Evolutionary conservation across 164 flowering plant species (phyloP).

Genomic region (Malania oleifera): DNA sequence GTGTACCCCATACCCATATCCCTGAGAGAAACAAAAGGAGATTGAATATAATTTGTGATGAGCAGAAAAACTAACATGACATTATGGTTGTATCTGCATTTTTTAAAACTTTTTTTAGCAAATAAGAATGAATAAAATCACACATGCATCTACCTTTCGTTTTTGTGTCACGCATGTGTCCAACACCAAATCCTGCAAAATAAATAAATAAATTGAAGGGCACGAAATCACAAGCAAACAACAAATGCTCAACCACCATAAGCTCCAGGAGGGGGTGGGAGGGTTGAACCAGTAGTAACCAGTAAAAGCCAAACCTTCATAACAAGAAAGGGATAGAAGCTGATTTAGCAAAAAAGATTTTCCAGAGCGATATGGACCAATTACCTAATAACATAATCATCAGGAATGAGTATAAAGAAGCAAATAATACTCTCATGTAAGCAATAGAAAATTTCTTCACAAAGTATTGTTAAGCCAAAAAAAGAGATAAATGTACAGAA

Average conservation of each 20-base stretch:
- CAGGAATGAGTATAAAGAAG: constrained; percentile 3
- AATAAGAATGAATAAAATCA: neutral
- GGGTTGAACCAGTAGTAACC: neutral
- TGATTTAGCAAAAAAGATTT: constrained; percentile 98
- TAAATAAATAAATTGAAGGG: constrained; percentile 4
- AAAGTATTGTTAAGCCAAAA: neutral
- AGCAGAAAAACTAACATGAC: neutral
- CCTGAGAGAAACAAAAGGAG: constrained; percentile 36
- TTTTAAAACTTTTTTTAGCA: neutral
- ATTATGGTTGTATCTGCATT: neutral
- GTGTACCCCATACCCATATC: constrained; percentile 97
- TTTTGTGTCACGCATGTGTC: constrained; percentile 99
- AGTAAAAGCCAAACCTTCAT: constrained; percentile 58
- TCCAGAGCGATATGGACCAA: constrained; percentile 99
- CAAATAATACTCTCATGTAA: neutral
- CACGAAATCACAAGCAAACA: neutral
- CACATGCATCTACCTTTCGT: constrained; percentile 65
- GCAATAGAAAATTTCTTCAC: neutral
- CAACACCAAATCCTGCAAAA: constrained; percentile 93
- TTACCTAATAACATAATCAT: constrained; percentile 56
- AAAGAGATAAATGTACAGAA: neutral
- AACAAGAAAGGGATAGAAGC: constrained; percentile 95
- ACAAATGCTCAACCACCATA: too few species aligned
- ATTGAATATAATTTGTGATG: neutral
- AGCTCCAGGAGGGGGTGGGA: too few species aligned